phyloP scores from a whole-genome alignment of 2,329 filamentous ascomycete genomes.

The Dactylonectria macrodidyma region DNA sequence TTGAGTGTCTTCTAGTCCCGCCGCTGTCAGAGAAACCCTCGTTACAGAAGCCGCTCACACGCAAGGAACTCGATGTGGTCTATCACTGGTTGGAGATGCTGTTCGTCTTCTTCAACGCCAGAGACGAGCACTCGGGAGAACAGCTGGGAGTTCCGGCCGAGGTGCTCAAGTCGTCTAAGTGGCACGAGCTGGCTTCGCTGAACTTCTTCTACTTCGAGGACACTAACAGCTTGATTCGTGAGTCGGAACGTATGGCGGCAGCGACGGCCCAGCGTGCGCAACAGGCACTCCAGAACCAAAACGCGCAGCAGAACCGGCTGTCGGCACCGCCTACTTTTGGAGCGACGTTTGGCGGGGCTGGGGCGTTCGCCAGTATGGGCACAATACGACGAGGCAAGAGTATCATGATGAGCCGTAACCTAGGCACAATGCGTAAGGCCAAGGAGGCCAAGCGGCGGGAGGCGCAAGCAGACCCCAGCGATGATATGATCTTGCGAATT shows the following conservation, averaged over 20 bases:
- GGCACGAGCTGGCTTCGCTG: constrained; percentile 94
- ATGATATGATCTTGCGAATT: constrained; percentile 98
- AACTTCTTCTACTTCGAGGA: constrained; percentile 99
- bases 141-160: constrained; percentile 91
- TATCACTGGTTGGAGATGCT: constrained; percentile 95
- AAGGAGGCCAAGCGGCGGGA: constrained; percentile 98
- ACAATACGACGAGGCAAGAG: constrained; percentile 79
- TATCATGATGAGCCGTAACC: constrained; percentile 94
- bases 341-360: constrained; percentile 52
- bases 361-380: constrained; percentile 75
- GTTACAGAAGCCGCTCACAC: constrained; percentile 83
- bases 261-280: constrained; percentile 84
- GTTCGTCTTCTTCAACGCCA: constrained; percentile 94
- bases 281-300: constrained; percentile 71
- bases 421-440: constrained; percentile 95
- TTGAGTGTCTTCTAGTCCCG: constrained; percentile 91
- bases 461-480: constrained; percentile 94
- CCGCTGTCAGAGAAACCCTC: constrained; percentile 96
- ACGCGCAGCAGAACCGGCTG: constrained; percentile 71
- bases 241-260: constrained; percentile 95
- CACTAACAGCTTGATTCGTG: constrained; percentile 91
- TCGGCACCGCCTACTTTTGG: constrained; percentile 73
- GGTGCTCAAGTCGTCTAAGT: constrained; percentile 96
- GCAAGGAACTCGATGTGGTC: constrained; percentile 93
- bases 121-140: constrained; percentile 85